Conservation (phyloP, 495 filamentous ascomycete species). For the Cercophora sp. region DNA sequence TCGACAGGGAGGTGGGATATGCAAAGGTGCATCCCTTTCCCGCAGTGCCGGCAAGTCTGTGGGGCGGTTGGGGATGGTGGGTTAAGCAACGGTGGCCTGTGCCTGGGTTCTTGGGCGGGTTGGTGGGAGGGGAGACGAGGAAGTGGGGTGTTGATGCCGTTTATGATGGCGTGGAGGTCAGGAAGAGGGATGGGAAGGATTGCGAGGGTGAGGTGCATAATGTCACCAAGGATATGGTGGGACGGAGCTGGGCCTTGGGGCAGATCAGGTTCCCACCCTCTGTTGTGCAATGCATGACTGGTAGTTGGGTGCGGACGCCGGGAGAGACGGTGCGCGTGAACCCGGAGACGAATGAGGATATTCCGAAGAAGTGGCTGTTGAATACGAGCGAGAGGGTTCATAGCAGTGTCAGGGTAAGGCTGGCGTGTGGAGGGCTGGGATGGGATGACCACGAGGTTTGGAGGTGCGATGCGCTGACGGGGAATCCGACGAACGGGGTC, state of each 20-base stretch:
- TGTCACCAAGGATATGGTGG: background rate
- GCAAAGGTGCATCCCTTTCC: conserved; percentile 29
- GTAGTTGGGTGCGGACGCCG: conserved; percentile 3
- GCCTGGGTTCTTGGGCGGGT: background rate
- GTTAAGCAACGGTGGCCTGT: background rate
- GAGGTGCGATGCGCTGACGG: conserved; percentile 17
- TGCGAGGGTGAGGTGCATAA: conserved; percentile 7
- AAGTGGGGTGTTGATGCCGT: background rate
- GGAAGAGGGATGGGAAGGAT: background rate
- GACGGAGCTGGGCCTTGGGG: conserved; percentile 20
- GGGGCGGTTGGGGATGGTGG: background rate
- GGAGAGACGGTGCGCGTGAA: conserved; percentile 27
- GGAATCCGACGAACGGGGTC: background rate
- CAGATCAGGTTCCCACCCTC: conserved; percentile 21
- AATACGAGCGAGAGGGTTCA: conserved; percentile 26
- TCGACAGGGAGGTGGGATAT: conserved; percentile 20
- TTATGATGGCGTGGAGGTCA: background rate
- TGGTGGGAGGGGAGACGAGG: background rate
- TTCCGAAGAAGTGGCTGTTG: conserved; percentile 18
- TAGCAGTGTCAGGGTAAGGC: conserved; percentile 15
- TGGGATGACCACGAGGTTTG: conserved; percentile 24
- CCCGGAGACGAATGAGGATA: conserved; percentile 28
- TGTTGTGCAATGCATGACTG: conserved; percentile 10
- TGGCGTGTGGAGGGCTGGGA: conserved; percentile 23
- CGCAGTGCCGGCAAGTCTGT: conserved; percentile 9